phyloP scores from a whole-genome alignment of 257 asterid species.

The Solanum arcanum region DNA sequence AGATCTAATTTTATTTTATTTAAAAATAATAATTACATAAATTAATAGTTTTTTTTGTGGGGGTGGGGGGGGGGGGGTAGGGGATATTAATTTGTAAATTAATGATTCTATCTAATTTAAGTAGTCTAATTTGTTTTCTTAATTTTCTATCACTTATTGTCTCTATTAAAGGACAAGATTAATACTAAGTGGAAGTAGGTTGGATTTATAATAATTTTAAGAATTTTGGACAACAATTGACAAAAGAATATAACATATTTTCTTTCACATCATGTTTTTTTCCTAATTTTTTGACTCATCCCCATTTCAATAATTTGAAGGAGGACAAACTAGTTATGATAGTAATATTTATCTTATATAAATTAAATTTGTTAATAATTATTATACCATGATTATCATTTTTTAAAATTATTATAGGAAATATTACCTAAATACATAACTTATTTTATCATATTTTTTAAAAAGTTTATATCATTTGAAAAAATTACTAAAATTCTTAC shows the following conservation, averaged over 20 bases:
- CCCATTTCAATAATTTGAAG: background rate
- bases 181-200: background rate
- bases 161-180: background rate
- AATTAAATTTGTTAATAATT: too few relatives aligned
- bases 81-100: background rate
- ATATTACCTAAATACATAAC: too few relatives aligned
- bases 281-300: background rate
- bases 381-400: too few relatives aligned
- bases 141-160: background rate
- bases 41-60: background rate
- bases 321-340: background rate
- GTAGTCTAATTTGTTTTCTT: background rate
- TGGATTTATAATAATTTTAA: background rate
- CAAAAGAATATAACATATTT: constrained; percentile 8
- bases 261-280: background rate
- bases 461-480: too few relatives aligned
- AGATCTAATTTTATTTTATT: too few relatives aligned
- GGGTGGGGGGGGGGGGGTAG: background rate
- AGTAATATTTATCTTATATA: too few relatives aligned
- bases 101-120: background rate
- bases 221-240: constrained; percentile 2
- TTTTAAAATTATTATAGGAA: too few relatives aligned
- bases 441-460: too few relatives aligned
- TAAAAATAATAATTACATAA: background rate
- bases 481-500: too few relatives aligned